Conservation (phyloP, 257 asterid species). For the Petrea volubilis region DNA sequence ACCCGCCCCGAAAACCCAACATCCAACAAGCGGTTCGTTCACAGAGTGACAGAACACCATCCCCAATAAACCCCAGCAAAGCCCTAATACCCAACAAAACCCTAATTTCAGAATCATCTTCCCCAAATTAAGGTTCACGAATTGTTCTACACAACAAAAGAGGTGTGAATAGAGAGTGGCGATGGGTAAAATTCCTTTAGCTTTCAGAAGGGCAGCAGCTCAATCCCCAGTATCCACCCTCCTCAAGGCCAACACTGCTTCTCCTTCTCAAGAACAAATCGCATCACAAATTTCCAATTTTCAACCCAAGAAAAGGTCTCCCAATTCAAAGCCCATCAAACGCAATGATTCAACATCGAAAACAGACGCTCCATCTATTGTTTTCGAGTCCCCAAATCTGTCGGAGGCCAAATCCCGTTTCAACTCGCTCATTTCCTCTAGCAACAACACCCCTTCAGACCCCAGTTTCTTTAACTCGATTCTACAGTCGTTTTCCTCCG, state of each 20-base stretch:
- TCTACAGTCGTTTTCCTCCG: constrained; percentile 63
- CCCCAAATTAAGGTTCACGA: constrained; percentile 1
- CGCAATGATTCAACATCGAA: constrained; percentile 17
- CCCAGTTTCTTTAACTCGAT: constrained; percentile 58
- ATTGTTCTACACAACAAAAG: not conserved
- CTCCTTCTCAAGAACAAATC: constrained; percentile 27
- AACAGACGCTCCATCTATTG: constrained; percentile 32
- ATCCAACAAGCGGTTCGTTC: no score
- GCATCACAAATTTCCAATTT: constrained; percentile 21
- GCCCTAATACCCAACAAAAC: constrained; percentile 47
- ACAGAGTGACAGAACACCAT: no score
- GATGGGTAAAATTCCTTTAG: constrained; percentile 68
- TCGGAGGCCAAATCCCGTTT: constrained; percentile 79
- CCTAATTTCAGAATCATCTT: constrained; percentile 35
- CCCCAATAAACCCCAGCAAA: no score
- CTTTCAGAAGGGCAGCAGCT: constrained; percentile 46
- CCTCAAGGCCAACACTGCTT: constrained; percentile 34
- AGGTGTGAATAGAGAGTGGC: not conserved
- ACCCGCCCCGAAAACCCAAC: constrained; percentile 15
- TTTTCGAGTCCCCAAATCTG: constrained; percentile 58
- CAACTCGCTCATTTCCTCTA: constrained; percentile 60
- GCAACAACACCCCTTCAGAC: constrained; percentile 49
- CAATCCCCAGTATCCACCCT: constrained; percentile 41
- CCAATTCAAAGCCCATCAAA: constrained; percentile 29
- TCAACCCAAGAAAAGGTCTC: constrained; percentile 31